These are phyloP conservation scores for Colletotrichum cuscutae DNA, from an alignment of 2,329 filamentous ascomycete genomes.

Conservation along the genomic window DNA sequence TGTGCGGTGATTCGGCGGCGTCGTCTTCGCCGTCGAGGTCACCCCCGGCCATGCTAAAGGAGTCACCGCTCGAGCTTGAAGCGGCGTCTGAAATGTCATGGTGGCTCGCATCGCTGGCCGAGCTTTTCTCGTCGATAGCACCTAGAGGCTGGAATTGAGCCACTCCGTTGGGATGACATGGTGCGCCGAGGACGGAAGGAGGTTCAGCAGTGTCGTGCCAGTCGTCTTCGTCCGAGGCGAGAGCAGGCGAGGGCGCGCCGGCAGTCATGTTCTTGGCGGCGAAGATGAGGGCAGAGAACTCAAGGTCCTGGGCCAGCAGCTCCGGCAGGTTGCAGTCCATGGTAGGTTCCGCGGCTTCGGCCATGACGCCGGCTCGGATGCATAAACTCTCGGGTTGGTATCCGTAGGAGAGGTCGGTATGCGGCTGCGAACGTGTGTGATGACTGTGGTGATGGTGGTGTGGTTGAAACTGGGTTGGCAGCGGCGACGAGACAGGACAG, in stretches of 20 bases:
- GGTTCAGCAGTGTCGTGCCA: slow-evolving; percentile 26
- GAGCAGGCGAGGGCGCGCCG: slow-evolving; percentile 53
- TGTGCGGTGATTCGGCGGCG: slow-evolving; percentile 24
- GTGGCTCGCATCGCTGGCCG: slow-evolving; percentile 29
- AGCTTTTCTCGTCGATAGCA: slow-evolving; percentile 34
- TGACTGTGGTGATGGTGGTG: not conserved
- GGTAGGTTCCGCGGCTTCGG: slow-evolving; percentile 38
- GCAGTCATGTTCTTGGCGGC: slow-evolving; percentile 63
- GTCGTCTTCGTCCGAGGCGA: slow-evolving; percentile 43
- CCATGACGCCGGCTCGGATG: slow-evolving; percentile 32
- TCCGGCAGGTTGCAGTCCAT: slow-evolving; percentile 63
- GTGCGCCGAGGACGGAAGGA: slow-evolving; percentile 13
- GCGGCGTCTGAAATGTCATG: slow-evolving; percentile 38
- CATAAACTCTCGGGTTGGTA: slow-evolving; percentile 10
- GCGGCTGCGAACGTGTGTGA: not conserved
- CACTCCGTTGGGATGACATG: slow-evolving; percentile 24
- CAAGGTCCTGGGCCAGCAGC: slow-evolving; percentile 64
- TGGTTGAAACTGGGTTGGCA: slow-evolving; percentile 9
- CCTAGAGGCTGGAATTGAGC: slow-evolving; percentile 30
- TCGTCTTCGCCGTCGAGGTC: slow-evolving; percentile 37
- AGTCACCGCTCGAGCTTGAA: slow-evolving; percentile 46
- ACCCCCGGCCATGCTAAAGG: slow-evolving; percentile 48
- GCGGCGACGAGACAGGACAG: slow-evolving; percentile 4
- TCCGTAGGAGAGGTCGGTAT: slow-evolving; percentile 19
- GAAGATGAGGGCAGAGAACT: slow-evolving; percentile 59